Conservation (phyloP, 2,329 filamentous ascomycete genomes). For the Fusarium decemcellulare region DNA sequence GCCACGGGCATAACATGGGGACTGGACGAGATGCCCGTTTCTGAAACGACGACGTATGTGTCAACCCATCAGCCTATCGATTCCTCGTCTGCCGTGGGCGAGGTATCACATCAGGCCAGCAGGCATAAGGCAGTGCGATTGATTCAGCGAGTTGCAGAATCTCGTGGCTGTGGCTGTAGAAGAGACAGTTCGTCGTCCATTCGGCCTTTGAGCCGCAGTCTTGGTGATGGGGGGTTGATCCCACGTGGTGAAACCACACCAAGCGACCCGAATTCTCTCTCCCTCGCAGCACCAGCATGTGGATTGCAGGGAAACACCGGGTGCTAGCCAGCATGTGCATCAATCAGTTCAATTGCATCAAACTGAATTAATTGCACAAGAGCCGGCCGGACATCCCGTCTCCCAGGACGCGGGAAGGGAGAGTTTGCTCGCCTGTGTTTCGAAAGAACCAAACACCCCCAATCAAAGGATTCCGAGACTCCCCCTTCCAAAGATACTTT, state of each 20-base stretch:
- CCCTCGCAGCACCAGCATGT: slow-evolving; percentile 1
- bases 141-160: slow-evolving; percentile 11
- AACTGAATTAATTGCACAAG: slow-evolving; percentile 18
- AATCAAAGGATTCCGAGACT: too few relatives aligned
- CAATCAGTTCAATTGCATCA: too few relatives aligned
- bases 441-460: slow-evolving; percentile 7
- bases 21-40: slow-evolving; percentile 11
- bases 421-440: slow-evolving; percentile 7
- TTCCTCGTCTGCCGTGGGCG: slow-evolving; percentile 3
- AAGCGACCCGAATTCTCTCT: slow-evolving; percentile 19
- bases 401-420: slow-evolving; percentile 18
- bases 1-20: slow-evolving; percentile 26
- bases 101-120: slow-evolving; percentile 13
- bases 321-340: slow-evolving; percentile 3
- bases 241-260: slow-evolving; percentile 47
- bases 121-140: slow-evolving; percentile 17
- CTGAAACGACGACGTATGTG: slow-evolving; percentile 39
- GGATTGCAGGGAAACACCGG: slow-evolving; percentile 16
- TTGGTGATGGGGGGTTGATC: slow-evolving; percentile 34
- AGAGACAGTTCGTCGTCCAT: slow-evolving; percentile 26
- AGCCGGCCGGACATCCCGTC: not conserved
- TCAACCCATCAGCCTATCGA: slow-evolving; percentile 40
- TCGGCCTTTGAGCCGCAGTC: slow-evolving; percentile 40
- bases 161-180: slow-evolving; percentile 30
- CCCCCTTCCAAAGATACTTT: slow-evolving; percentile 4